These are phyloP conservation scores for Neurospora sp. DNA, from an alignment of 495 filamentous ascomycete genomes.

Conservation along the genomic window DNA sequence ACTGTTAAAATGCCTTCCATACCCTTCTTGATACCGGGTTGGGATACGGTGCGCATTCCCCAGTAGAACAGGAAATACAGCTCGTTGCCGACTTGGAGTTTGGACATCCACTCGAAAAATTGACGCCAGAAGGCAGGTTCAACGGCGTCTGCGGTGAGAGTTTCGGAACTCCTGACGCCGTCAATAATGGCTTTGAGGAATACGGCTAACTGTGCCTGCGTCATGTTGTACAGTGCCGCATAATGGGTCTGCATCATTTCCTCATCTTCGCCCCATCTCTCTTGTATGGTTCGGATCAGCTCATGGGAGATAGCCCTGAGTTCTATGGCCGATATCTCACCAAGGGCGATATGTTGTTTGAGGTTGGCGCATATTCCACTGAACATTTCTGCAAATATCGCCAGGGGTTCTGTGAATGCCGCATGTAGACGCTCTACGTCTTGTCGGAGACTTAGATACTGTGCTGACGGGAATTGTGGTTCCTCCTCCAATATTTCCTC, in stretches of 20 bases:
- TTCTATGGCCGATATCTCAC: constrained; percentile 3
- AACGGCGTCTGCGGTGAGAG: background rate
- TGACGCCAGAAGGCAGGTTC: background rate
- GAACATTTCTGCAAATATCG: background rate
- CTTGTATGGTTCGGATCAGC: background rate
- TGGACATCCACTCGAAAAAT: background rate
- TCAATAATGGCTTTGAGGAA: background rate
- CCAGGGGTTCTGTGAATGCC: background rate
- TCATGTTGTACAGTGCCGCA: background rate
- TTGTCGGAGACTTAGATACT: background rate
- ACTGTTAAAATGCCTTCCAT: background rate
- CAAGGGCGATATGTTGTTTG: constrained; percentile 6
- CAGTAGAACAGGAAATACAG: background rate
- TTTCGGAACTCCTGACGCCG: background rate
- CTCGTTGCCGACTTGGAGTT: background rate
- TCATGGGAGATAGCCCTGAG: background rate
- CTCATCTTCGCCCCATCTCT: background rate
- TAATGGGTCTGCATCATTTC: background rate
- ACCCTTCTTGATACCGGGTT: background rate
- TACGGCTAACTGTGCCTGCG: background rate
- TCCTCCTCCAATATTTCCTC: background rate
- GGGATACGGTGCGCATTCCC: background rate
- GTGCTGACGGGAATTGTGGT: background rate
- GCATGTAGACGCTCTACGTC: background rate
- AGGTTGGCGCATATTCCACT: constrained; percentile 4